Conservation (phyloP, 2,329 filamentous ascomycete genomes). For the Cyclaneusma minus region DNA sequence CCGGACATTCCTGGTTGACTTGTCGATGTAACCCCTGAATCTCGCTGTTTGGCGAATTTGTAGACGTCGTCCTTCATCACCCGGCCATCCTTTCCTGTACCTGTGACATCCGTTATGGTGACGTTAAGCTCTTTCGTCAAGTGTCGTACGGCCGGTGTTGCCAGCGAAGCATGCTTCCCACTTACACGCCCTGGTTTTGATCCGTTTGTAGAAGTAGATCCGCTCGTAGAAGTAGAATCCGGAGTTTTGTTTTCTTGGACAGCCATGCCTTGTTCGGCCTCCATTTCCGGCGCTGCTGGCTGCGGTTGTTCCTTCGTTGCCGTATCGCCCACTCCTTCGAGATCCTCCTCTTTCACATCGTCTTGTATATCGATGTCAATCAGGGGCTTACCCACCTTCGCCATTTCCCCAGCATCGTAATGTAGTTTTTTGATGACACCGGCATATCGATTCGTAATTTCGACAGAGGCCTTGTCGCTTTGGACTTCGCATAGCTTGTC, state of each 20-base stretch:
- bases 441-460: constrained; percentile 92
- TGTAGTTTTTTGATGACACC: constrained; percentile 93
- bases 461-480: constrained; percentile 80
- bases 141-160: constrained; percentile 85
- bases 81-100: constrained; percentile 80
- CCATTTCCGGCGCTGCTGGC: constrained; percentile 1
- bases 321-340: constrained; percentile 19
- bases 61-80: constrained; percentile 88
- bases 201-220: neutral
- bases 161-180: constrained; percentile 54
- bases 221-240: constrained; percentile 1
- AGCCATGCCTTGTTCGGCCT: constrained; percentile 4
- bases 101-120: constrained; percentile 62
- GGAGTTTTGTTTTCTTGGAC: constrained; percentile 4
- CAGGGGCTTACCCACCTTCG: constrained; percentile 83
- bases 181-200: constrained; percentile 1
- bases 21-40: constrained; percentile 18
- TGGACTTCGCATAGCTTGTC: constrained; percentile 96
- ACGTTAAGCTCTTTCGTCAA: constrained; percentile 67
- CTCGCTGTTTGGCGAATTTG: constrained; percentile 43
- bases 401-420: constrained; percentile 93
- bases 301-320: constrained; percentile 8
- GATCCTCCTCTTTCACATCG: constrained; percentile 49
- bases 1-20: constrained; percentile 6
- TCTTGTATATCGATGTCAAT: constrained; percentile 90